Evolutionary conservation across 2,329 filamentous ascomycete genomes (phyloP).

Genomic region (Fusarium humuli): DNA sequence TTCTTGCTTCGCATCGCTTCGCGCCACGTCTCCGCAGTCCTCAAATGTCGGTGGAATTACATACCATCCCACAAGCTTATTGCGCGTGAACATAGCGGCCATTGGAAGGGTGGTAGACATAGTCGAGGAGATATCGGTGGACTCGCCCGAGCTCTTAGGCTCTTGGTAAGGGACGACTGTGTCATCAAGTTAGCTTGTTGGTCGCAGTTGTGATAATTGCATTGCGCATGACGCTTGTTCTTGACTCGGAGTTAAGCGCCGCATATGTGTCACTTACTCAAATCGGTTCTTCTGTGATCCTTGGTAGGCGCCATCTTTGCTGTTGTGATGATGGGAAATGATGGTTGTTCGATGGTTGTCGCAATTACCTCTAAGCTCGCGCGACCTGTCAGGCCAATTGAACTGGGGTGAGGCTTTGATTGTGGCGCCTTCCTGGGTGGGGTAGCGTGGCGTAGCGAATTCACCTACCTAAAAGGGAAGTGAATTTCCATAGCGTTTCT

Average conservation of each 20-base stretch:
- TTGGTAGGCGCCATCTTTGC: conserved; percentile 56
- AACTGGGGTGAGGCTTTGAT: conserved; percentile 22
- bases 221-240: not conserved
- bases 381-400: conserved; percentile 25
- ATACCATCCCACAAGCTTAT: conserved; percentile 80
- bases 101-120: conserved; percentile 86
- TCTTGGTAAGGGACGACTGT: conserved; percentile 90
- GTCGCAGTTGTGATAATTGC: conserved; percentile 11
- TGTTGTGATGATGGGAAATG: conserved; percentile 24
- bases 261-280: conserved; percentile 51
- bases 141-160: conserved; percentile 72
- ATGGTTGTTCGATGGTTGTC: conserved; percentile 31
- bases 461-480: conserved; percentile 36
- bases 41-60: conserved; percentile 36
- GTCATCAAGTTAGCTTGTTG: conserved; percentile 18
- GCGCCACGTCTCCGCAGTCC: conserved; percentile 6
- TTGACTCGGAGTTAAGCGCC: not conserved
- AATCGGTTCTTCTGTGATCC: conserved; percentile 59
- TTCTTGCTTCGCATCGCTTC: conserved; percentile 6
- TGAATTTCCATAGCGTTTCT: not conserved
- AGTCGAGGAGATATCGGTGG: conserved; percentile 78
- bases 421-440: conserved; percentile 24
- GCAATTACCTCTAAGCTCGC: conserved; percentile 38
- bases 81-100: conserved; percentile 83
- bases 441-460: conserved; percentile 27